Base-by-base conservation (phyloP, 2,329 filamentous ascomycete genomes). In the Ceratocystis destructans region DNA sequence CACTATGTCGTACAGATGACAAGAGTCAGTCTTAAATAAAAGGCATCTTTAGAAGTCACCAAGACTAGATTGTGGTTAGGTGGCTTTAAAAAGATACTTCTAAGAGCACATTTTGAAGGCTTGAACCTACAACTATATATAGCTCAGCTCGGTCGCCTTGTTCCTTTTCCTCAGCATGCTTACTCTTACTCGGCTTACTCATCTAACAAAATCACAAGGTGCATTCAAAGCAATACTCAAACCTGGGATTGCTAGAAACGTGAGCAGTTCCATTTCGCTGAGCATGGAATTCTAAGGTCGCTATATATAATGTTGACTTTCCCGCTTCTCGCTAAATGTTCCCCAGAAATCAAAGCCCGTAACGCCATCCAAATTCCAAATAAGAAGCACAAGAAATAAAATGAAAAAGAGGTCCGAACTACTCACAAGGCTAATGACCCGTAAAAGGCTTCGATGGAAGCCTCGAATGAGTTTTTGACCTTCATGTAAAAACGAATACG, bases 361-460 rank as follows among this genome's bases (percentile, higher is more conserved):
- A 66, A 66, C 59, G 59, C 57, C 64, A 37, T 28, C 50, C 61
- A 22, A 59, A 62, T 62, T 44, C 33, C 61, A 15, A 41, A 53
- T 53, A 53, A 44, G 28, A 62, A 62, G 25, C 62, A 31, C 8
- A 62, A 50, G 33, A 64, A 64, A 61, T 6, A 64, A 63, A 62
- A 55, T 41, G 44, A 53, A 33, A 50, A 31, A 64, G 20, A 45
- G 46, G 53, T 48, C 1, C 12, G 48, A 5, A 31, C 55, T 59
- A 17, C 31, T 37, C 28, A 33, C 8, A 33, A 59, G 25, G 22
- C 5, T 37, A 59, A 8, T n/a, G 15, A 31, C 55, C 15, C 28
- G 3, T 59, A 33, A 12, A n/a, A 12, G 28, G 55, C 55, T 37
- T 37, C 17, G 8, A 41, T 41, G 1, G 37, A 41, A 41, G 10